phyloP scores from a whole-genome alignment of 2,329 filamentous ascomycete genomes.

The Zopfia rhizophila region DNA sequence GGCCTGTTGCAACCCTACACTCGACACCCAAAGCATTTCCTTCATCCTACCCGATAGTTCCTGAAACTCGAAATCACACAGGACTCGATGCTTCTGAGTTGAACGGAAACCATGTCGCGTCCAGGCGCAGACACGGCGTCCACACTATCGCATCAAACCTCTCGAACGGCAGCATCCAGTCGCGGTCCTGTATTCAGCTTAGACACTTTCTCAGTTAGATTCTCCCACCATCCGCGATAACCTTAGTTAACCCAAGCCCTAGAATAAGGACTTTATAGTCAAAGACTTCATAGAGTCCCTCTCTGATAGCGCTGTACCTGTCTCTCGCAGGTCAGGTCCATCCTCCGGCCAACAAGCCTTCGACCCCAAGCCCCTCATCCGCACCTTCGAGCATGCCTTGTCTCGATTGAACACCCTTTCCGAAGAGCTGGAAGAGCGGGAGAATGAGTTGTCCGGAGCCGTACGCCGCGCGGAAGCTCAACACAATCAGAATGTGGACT shows the following conservation, averaged over 20 bases:
- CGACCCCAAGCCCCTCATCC: conserved; percentile 95
- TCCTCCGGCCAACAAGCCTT: conserved; percentile 65
- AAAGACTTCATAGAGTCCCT: conserved; percentile 96
- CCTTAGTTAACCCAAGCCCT: conserved; percentile 2
- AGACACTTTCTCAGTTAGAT: conserved; percentile 70
- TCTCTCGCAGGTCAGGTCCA: conserved; percentile 79
- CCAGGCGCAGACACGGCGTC: conserved; percentile 55
- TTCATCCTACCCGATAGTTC: too few relatives aligned
- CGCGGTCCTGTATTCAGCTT: conserved; percentile 85
- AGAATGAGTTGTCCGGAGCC: conserved; percentile 89
- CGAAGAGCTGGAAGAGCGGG: conserved; percentile 86
- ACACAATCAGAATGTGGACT: conserved; percentile 90
- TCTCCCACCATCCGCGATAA: neutral
- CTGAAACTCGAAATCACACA: too few relatives aligned
- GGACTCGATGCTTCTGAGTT: conserved; percentile 30
- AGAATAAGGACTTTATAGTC: conserved; percentile 85
- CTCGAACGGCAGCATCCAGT: conserved; percentile 55
- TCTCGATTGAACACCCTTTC: conserved; percentile 75
- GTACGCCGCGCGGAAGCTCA: conserved; percentile 92
- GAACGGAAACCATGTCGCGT: conserved; percentile 42
- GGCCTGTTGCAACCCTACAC: too few relatives aligned
- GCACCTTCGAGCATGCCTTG: conserved; percentile 85
- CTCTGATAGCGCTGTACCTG: conserved; percentile 83
- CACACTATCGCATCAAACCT: conserved; percentile 52
- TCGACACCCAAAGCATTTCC: too few relatives aligned